Base-by-base conservation (phyloP, 2,329 filamentous ascomycete genomes). In the Nannizziopsis barbatae region DNA sequence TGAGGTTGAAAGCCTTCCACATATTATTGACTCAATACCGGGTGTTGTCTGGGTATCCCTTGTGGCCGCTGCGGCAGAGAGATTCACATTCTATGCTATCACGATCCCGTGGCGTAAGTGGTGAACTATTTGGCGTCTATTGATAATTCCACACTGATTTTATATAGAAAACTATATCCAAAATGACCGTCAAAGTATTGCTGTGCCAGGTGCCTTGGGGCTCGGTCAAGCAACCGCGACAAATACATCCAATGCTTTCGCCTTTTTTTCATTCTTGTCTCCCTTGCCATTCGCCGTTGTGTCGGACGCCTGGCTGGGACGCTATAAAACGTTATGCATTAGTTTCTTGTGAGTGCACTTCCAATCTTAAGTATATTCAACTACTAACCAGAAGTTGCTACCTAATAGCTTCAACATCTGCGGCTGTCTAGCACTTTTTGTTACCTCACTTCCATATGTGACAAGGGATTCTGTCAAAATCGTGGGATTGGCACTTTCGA, bases 161-260 rank as follows among this genome's bases (percentile, higher is more conserved):
- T 27, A 18, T 20, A 22, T 36, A 51, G 49, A 51, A 15, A 51
- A 51, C 15, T 51, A 51, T 33, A 40, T 51, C n/a, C 49, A 51
- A 27, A 42, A 51, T 45, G n/a, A 11, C n/a, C 37, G 27, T n/a
- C 35, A 17, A 12, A 37, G 20, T 7, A 55, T 54, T 8, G 52
- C 65, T 4, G 68, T 68, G 0, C 68, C 75, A 2, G 74, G 73
- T 57, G 77, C 75, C 37, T 63, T 81, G 9, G 74, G 73, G 2
- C 62, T 76, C 55, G 76, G 76, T 5, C 71, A 79, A 56, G 70
- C 73, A 46, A 71, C 71, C 17, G 76, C 76, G 3, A 76, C 75
- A 2, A 72, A 69, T 18, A 66, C 80, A 8, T 73, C 72, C 50
- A 69, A 75, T 40, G 76, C 74, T 52, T 79, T 80, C 57, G 73